Base-by-base conservation (phyloP, 1,284 basidiomycete genomes). In the Ganoderma multipileum region DNA sequence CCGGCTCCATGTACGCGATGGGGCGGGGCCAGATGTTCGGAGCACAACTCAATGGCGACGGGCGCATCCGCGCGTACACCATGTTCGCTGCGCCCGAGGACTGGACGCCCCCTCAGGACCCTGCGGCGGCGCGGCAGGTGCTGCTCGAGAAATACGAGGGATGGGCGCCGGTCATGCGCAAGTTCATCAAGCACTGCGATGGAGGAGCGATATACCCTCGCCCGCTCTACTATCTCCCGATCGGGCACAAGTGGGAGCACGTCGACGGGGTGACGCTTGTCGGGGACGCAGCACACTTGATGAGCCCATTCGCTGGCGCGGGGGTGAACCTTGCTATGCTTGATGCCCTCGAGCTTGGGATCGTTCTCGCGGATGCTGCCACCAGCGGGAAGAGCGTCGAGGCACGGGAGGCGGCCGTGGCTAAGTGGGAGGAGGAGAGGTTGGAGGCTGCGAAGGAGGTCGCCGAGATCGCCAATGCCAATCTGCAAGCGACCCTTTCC, bases 211-310 rank as follows among this genome's bases (percentile, higher is more conserved):
- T 71, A 42, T 66, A 68, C 63, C 64, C 44, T 2, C 65, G 68
- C 16, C 55, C 71, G 30, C 57, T 71, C 12, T 71, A 50, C 58
- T 26, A 42, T 26, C 71, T 72, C 30, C 63, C 68, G 4, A 64
- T 67, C 20, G 68, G 66, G 28, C 66, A 72, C 33, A 58, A 47
- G 30, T 69, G 68, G 71, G 39, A 44, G 36, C 66, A 72, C 59
- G 68, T 67, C 61, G 39, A 55, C 0, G 67, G 74, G 0, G 68
- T 72, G 33, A 78, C 77, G 26, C 67, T 83, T 28, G 64, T 82
- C 38, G 85, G 85, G 1, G 85, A 86, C 69, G 84, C 85, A 7
- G 84, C 84, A 7, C 85, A 63, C 47, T 7, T 63, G 61, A 63
- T 63, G 61, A 54, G 33, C 26, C 61, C 47, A n/a, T 52, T 54